These are phyloP conservation scores for Trichoderma pleuroti DNA, from an alignment of 2,329 filamentous ascomycete genomes.

Conservation along the genomic window DNA sequence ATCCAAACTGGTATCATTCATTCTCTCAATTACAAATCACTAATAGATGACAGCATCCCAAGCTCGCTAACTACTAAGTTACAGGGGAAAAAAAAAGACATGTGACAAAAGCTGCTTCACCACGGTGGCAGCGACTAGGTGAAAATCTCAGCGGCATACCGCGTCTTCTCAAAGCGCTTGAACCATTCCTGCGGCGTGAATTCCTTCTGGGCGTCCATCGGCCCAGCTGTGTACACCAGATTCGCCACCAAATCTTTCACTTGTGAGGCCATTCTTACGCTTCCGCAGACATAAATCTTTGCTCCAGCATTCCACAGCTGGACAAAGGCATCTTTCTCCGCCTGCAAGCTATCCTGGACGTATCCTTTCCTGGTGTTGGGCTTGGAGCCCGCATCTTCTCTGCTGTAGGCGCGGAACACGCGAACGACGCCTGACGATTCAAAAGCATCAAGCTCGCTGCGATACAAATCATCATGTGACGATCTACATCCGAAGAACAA, in stretches of 20 bases:
- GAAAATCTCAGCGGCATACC: constrained; percentile 16
- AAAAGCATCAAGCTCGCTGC: constrained; percentile 44
- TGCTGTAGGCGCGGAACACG: constrained; percentile 51
- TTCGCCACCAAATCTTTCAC: constrained; percentile 10
- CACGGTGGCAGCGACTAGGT: background rate
- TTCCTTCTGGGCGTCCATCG: background rate
- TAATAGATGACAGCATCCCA: background rate
- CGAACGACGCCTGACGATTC: constrained; percentile 47
- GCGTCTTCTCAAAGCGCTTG: constrained; percentile 11
- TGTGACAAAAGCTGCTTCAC: background rate
- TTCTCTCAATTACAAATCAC: background rate
- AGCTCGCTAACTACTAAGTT: background rate
- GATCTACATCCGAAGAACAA: constrained; percentile 50
- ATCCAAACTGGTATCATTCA: background rate
- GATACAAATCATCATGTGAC: constrained; percentile 45
- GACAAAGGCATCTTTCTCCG: constrained; percentile 30
- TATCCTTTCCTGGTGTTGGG: constrained; percentile 41
- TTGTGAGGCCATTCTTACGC: constrained; percentile 10
- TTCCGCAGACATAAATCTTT: constrained; percentile 60
- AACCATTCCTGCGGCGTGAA: constrained; percentile 13
- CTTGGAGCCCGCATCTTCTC: constrained; percentile 23
- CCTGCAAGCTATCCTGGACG: constrained; percentile 36
- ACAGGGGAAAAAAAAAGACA: background rate
- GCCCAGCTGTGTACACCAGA: constrained; percentile 1
- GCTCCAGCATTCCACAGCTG: constrained; percentile 39